Base-by-base conservation (phyloP, 768 basidiomycete species). In the Hemileccinum impolitum region DNA sequence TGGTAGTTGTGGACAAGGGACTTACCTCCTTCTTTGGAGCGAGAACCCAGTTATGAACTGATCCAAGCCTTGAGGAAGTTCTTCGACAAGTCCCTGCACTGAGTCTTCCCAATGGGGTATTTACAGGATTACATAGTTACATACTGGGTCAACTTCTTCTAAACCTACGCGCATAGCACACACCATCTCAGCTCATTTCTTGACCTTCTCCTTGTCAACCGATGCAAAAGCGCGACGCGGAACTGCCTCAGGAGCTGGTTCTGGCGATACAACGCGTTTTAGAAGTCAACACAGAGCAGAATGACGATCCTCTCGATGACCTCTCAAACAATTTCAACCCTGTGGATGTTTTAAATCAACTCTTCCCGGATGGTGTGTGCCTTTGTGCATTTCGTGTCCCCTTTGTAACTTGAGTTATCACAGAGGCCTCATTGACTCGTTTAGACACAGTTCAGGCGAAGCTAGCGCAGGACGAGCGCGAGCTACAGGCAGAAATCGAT, bases 311-410 rank as follows among this genome's bases (percentile, higher is more conserved):
- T 39, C 68, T 86, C 21, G 82, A 87, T 57, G 73, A 70, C 35
- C 65, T 85, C 40, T 75, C 82, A 3, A 75, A 74, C 47, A 71
- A 76, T 43, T 86, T 87, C 67, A 76, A 72, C 54, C 72, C 80
- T 0, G 67, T 80, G 9, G 73, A 76, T 47, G 72, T 82, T 39
- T 59, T 69, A 43, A 66, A 93, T 54, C 74, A 75, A 26, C 78
- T 87, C 56, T 90, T 94, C 60, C 90, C 90, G 1, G 77, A 91
- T 67, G 90, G 91, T 90, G 53, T 46, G 72, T 75, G 58, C 23
- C n/a, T 43, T 39, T 25, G 17, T 36, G 13, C 31, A 23, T 46
- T 11, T 41, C 37, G 12, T 26, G 17, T 32, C 23, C 26, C 12
- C 6, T 55, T 49, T 8, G 36, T 51, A 38, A 47, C 25, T 30